Evolutionary conservation across 108 stramenopile genomes (phyloP).

Genomic region (Poteriospumella lacustris): DNA sequence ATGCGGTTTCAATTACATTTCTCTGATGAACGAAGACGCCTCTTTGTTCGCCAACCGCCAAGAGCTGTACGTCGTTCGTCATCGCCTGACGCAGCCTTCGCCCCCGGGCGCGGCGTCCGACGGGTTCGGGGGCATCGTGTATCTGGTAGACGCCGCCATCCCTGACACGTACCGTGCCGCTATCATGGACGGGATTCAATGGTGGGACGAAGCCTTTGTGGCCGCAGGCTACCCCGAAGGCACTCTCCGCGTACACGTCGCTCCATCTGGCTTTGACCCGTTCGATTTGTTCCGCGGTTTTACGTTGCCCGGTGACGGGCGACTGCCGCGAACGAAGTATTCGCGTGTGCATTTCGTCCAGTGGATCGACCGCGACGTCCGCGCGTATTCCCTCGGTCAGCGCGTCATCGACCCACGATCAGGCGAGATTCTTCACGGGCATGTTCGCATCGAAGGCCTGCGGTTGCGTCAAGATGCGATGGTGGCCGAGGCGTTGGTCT

Average conservation of each 20-base stretch:
- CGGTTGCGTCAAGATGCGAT: neutral
- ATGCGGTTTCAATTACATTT: neutral
- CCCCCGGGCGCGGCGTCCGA: neutral
- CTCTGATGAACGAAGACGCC: neutral
- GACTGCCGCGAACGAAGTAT: no score
- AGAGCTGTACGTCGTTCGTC: neutral
- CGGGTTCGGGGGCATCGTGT: no score
- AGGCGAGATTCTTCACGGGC: neutral
- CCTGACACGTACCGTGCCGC: neutral
- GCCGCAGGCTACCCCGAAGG: neutral
- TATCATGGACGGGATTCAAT: neutral
- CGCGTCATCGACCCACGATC: neutral
- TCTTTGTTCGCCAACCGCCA: neutral
- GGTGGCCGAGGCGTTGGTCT: neutral
- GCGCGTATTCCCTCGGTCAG: neutral
- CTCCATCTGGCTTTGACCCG: neutral
- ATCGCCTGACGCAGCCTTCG: neutral
- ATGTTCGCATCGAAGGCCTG: neutral
- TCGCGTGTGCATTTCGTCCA: neutral
- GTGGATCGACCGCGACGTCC: conserved; percentile 7
- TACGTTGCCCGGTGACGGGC: no score
- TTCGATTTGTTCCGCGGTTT: neutral
- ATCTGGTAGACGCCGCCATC: neutral
- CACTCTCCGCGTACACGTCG: neutral
- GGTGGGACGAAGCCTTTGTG: conserved; percentile 13